phyloP scores from a whole-genome alignment of 495 filamentous ascomycete species.

The Bombardia bombarda region DNA sequence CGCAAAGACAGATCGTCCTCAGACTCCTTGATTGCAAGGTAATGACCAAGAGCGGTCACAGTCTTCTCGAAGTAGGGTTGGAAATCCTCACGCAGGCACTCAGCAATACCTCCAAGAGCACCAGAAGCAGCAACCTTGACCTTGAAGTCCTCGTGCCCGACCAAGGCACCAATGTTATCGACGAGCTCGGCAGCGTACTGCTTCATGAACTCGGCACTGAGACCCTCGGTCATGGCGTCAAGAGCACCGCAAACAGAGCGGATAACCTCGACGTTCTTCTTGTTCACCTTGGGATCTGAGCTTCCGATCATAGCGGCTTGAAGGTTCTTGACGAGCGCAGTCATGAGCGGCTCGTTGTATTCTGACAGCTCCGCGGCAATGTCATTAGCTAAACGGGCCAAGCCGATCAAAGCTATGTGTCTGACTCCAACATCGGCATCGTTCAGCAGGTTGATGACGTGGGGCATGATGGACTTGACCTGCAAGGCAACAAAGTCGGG shows the following conservation, averaged over 20 bases:
- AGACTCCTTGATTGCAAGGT: slow-evolving; percentile 76
- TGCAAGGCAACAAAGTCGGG: slow-evolving; percentile 93
- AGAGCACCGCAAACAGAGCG: slow-evolving; percentile 85
- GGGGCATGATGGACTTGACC: slow-evolving; percentile 75
- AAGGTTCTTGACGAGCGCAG: slow-evolving; percentile 77
- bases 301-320: slow-evolving; percentile 57
- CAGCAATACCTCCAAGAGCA: slow-evolving; percentile 83
- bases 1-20: slow-evolving; percentile 87
- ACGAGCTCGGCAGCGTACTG: slow-evolving; percentile 76
- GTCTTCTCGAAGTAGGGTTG: slow-evolving; percentile 81
- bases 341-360: slow-evolving; percentile 76
- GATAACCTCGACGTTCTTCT: slow-evolving; percentile 74
- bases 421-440: slow-evolving; percentile 77
- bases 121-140: slow-evolving; percentile 83
- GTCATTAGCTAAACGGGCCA: slow-evolving; percentile 86
- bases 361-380: slow-evolving; percentile 79
- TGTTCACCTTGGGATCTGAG: slow-evolving; percentile 44
- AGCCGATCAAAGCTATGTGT: slow-evolving; percentile 74
- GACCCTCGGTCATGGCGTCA: slow-evolving; percentile 81
- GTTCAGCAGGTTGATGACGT: slow-evolving; percentile 74
- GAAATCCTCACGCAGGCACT: slow-evolving; percentile 74
- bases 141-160: slow-evolving; percentile 76
- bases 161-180: slow-evolving; percentile 70
- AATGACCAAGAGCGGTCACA: slow-evolving; percentile 77
- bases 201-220: slow-evolving; percentile 75